Evolutionary conservation across 2,329 filamentous ascomycete genomes (phyloP), one percentile per base, ranked within the genome.

Genomic region (Dothideomycetes sp.): DNA sequence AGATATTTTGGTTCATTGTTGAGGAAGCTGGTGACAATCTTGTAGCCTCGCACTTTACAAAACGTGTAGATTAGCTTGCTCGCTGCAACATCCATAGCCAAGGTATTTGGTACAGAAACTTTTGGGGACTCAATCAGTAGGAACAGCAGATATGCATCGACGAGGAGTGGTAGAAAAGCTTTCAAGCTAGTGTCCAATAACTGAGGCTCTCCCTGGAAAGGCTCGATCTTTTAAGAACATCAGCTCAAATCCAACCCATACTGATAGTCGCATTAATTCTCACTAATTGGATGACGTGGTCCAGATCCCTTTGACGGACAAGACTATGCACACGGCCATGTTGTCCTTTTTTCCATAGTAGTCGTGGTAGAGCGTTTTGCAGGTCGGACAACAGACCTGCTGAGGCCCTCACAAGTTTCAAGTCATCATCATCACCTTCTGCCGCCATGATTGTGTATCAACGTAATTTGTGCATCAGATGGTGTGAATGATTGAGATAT

Each of bases 121-220:
- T 39, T 35, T 5, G 29, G 9, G 6, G 45, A 24, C 54, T 61
- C 15, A 52, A 47, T 17, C 41, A 67, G 65, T 7, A 87, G 64
- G 52, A 77, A 78, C 40, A 77, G 74, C 15, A 94, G 65, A 53
- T 89, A 93, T 13, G 84, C 81, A 53, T 80, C 73, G 18, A 85
- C 78, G 24, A 96, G 69, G 28, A 75, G 67, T 17, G 84, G 81
- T 35, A 96, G 69, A 61, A 93, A 78, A 48, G 65, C 72, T 36
- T 82, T 78, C 29, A 98, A 71, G 59, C 89, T 76, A 8, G 85
- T 77, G 62, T 98, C 91, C 18, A 98, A 74, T 27, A 96, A 73
- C 59, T 98, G 91, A 13, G 91, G 91, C 49, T 93, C 81, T 67
- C 95, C 88, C 69, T 96, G 89, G 52, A 96, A 98, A 2, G 83